These are phyloP conservation scores for Delitschia confertaspora DNA, from an alignment of 495 filamentous ascomycete species.

Conservation along the genomic window DNA sequence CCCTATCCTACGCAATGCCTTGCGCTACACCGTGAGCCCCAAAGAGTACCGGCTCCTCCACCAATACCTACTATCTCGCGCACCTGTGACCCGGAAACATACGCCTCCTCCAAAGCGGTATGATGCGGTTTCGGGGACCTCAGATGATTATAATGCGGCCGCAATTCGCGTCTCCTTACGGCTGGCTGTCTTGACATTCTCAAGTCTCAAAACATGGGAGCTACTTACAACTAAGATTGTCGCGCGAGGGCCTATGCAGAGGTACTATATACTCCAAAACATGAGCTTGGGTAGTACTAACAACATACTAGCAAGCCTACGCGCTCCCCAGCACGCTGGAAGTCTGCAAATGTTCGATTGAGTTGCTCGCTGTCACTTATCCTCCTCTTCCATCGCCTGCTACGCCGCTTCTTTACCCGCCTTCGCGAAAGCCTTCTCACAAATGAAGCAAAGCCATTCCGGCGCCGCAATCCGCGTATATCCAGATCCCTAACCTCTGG, in stretches of 20 bases:
- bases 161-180: conserved; percentile 69
- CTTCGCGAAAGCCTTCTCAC: conserved; percentile 70
- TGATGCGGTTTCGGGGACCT: conserved; percentile 42
- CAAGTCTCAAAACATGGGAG: conserved; percentile 61
- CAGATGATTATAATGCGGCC: conserved; percentile 67
- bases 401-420: conserved; percentile 81
- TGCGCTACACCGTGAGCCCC: conserved; percentile 74
- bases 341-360: conserved; percentile 64
- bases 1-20: conserved; percentile 62
- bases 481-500: conserved; percentile 65
- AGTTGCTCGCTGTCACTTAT: conserved; percentile 75
- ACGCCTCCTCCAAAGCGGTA: conserved; percentile 50
- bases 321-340: conserved; percentile 47
- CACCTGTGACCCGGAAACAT: conserved; percentile 46
- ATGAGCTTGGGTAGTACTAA: not conserved
- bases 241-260: conserved; percentile 35
- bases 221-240: conserved; percentile 39
- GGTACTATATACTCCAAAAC: conserved; percentile 24
- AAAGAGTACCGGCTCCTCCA: conserved; percentile 79
- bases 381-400: conserved; percentile 75
- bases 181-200: conserved; percentile 62
- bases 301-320: conserved; percentile 25
- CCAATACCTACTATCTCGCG: conserved; percentile 63
- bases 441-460: conserved; percentile 64
- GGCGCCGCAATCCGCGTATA: conserved; percentile 69